These are phyloP conservation scores for Pterocarpus santalinus DNA, from an alignment of 306 rosid genomes.

Conservation along the genomic window DNA sequence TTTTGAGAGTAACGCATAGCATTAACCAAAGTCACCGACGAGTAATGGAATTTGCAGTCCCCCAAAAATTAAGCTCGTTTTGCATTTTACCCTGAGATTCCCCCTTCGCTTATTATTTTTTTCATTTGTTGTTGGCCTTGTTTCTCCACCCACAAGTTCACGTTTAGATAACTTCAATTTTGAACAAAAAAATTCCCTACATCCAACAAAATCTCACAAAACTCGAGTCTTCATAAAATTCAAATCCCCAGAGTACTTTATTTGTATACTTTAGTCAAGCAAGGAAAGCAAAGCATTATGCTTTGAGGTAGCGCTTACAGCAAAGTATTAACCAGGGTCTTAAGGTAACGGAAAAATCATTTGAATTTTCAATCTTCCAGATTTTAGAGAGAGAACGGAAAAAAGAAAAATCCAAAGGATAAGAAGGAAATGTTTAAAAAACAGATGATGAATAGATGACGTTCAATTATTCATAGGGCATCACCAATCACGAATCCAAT, in stretches of 20 bases:
- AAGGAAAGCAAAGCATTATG: slow-evolving; percentile 21
- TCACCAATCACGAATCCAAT: not conserved
- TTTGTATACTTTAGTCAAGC: slow-evolving; percentile 12
- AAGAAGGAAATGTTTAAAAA: not conserved
- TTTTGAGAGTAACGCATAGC: not conserved
- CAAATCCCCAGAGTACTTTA: not conserved
- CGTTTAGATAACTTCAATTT: not conserved
- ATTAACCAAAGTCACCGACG: not conserved
- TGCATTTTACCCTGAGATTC: not conserved
- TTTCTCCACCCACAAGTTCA: not conserved
- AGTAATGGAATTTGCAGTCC: not conserved
- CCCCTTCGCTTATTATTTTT: too few relatives aligned
- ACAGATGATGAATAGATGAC: slow-evolving; percentile 3
- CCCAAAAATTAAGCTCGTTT: not conserved
- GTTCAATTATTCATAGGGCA: slow-evolving; percentile 32
- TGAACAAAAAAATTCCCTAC: not conserved
- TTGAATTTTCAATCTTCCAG: slow-evolving; percentile 8
- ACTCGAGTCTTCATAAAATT: slow-evolving; percentile 7
- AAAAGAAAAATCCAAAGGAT: not conserved
- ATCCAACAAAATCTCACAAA: not conserved
- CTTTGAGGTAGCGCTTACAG: not conserved
- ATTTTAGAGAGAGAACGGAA: not conserved
- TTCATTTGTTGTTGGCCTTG: not conserved
- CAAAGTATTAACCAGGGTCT: slow-evolving; percentile 3
- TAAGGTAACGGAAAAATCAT: not conserved